A percentile compares a stretch with the other conserved stretches of the same genome.
Conservation (phyloP, 352 stramenopile genomes). For the Hyaloperonospora arabidopsidis region DNA sequence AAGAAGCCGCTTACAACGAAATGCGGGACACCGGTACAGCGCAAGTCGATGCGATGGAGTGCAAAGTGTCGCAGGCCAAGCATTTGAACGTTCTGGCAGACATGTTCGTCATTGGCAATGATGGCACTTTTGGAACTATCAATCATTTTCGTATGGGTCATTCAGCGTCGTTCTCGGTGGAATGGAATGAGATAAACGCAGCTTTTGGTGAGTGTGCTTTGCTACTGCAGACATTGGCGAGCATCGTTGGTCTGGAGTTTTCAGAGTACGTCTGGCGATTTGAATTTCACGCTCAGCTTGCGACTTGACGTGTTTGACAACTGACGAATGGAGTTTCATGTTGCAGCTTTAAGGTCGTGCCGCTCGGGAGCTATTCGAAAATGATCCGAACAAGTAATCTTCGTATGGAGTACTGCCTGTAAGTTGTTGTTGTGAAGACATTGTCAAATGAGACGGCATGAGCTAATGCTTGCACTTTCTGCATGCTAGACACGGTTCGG, state of each 20-base stretch:
- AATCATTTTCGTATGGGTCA: conserved; percentile 79
- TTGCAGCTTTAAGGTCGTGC: conserved; percentile 77
- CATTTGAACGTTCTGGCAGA: conserved; percentile 62
- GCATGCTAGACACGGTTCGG: conserved; percentile 61
- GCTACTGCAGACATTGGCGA: conserved; percentile 54
- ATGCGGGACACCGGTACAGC: conserved; percentile 48
- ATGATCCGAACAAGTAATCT: conserved; percentile 69
- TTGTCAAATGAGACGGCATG: not conserved
- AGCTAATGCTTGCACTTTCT: conserved; percentile 22
- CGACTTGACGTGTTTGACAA: conserved; percentile 5
- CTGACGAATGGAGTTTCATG: conserved; percentile 3
- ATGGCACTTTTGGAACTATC: conserved; percentile 72
- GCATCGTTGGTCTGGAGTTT: conserved; percentile 55
- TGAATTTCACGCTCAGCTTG: not conserved
- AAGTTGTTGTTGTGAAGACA: conserved; percentile 23
- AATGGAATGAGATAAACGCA: conserved; percentile 88
- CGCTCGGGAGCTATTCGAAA: conserved; percentile 83
- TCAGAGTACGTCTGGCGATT: conserved; percentile 39
- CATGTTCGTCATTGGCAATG: conserved; percentile 70
- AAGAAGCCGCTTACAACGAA: conserved; percentile 43
- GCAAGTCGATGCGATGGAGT: conserved; percentile 51
- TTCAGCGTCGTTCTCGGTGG: conserved; percentile 41
- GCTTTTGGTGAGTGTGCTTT: conserved; percentile 68
- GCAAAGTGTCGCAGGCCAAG: conserved; percentile 32
- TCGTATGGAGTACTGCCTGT: conserved; percentile 80